Conservation (phyloP, 306 rosid species). For the Oxytropis ochrocephala region DNA sequence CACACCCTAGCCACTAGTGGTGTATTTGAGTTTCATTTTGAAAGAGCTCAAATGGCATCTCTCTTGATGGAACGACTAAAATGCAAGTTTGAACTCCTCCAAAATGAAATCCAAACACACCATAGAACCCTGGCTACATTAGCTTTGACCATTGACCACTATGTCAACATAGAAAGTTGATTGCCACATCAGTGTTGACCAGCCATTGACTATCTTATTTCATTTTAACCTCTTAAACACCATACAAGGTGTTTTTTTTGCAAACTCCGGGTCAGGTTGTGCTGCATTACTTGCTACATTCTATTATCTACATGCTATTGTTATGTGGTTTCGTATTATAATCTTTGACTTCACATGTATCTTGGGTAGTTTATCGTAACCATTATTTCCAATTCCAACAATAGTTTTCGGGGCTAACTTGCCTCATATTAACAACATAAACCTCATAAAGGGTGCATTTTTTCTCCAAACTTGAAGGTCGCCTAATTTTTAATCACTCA, state of each 20-base stretch:
- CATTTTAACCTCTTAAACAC: background rate
- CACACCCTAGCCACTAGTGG: no score
- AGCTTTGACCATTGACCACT: no score
- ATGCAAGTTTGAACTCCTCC: no score
- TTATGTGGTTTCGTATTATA: background rate
- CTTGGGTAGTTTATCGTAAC: background rate
- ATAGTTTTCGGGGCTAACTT: background rate
- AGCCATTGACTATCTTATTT: background rate
- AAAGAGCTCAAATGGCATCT: no score
- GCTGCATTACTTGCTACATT: background rate
- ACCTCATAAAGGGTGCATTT: background rate
- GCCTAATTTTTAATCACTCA: background rate
- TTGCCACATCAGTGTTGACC: background rate
- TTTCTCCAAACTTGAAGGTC: background rate
- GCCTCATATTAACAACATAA: background rate
- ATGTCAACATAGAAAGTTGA: background rate
- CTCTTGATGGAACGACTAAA: no score
- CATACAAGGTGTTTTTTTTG: background rate
- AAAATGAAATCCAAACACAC: no score
- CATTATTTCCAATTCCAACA: background rate
- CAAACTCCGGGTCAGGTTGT: background rate
- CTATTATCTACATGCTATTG: background rate
- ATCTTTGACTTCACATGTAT: background rate
- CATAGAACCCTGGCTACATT: no score
- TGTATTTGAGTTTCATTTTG: no score